Evolutionary conservation across 169 alveolate species (phyloP).

Genomic region (Eimeria zaria): DNA sequence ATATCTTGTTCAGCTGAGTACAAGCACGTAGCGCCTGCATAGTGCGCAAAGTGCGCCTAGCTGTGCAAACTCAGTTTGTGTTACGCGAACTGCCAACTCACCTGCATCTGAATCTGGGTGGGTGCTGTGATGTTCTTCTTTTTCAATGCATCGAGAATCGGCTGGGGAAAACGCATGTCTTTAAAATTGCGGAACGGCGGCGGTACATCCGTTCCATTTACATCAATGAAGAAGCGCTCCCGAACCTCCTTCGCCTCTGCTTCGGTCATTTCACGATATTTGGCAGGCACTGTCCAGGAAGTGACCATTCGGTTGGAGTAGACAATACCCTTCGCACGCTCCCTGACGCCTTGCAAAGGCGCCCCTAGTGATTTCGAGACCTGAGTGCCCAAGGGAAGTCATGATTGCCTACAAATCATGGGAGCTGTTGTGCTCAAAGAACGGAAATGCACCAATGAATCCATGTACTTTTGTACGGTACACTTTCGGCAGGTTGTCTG

Average conservation of each 20-base stretch:
- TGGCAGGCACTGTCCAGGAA: constrained; percentile 78
- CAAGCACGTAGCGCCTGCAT: neutral
- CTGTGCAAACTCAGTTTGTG: neutral
- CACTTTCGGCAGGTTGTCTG: no score
- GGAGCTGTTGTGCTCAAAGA: neutral
- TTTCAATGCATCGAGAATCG: constrained; percentile 92
- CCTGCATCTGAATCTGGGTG: constrained; percentile 96
- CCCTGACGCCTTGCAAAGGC: constrained; percentile 87
- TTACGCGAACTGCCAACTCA: neutral
- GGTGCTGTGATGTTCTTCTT: constrained; percentile 95
- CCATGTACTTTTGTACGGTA: neutral
- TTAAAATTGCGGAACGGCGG: constrained; percentile 96
- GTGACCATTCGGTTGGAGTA: constrained; percentile 84
- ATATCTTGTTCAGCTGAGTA: neutral
- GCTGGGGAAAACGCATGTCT: constrained; percentile 96
- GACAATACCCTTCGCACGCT: constrained; percentile 89
- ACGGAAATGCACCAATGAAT: neutral
- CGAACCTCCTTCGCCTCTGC: constrained; percentile 86
- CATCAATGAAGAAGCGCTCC: constrained; percentile 91
- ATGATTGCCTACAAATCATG: neutral
- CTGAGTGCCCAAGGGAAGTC: constrained; percentile 32
- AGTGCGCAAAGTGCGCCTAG: neutral
- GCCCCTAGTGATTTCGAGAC: constrained; percentile 88
- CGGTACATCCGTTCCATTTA: constrained; percentile 95
- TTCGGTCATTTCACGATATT: constrained; percentile 81